phyloP scores from a whole-genome alignment of 371 early-diverging fungal species.

The Mucor velutinosus region DNA sequence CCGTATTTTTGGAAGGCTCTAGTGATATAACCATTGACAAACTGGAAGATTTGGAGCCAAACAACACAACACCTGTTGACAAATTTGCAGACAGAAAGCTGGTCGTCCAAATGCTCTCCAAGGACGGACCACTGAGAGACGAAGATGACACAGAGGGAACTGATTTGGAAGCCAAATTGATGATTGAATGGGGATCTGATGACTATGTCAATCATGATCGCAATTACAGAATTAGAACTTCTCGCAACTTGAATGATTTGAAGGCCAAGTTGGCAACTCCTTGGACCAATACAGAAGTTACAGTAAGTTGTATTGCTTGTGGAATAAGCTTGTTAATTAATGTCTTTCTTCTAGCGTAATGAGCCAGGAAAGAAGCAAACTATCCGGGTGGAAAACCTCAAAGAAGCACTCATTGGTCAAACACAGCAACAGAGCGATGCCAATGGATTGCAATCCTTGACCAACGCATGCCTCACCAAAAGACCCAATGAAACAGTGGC shows the following conservation, averaged over 20 bases:
- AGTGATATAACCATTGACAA: constrained; percentile 13
- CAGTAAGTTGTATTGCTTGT: constrained; percentile 6
- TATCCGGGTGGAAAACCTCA: constrained; percentile 54
- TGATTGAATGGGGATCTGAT: constrained; percentile 43
- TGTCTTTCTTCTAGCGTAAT: constrained; percentile 18
- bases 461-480: constrained; percentile 27
- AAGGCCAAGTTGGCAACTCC: constrained; percentile 51
- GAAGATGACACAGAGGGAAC: constrained; percentile 50
- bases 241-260: constrained; percentile 46
- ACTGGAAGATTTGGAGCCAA: constrained; percentile 35
- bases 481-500: constrained; percentile 26
- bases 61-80: constrained; percentile 26
- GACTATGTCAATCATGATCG: constrained; percentile 42
- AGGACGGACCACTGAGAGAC: constrained; percentile 45
- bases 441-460: constrained; percentile 5
- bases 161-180: constrained; percentile 46
- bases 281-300: constrained; percentile 37
- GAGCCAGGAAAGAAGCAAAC: constrained; percentile 29
- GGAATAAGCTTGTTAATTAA: background rate
- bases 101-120: constrained; percentile 43
- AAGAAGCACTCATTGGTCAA: constrained; percentile 41
- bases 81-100: constrained; percentile 35
- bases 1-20: constrained; percentile 17
- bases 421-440: background rate
- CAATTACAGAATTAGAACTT: constrained; percentile 48